These are phyloP conservation scores for Leccinum insigne DNA, from an alignment of 1,284 basidiomycete genomes.

Conservation along the genomic window DNA sequence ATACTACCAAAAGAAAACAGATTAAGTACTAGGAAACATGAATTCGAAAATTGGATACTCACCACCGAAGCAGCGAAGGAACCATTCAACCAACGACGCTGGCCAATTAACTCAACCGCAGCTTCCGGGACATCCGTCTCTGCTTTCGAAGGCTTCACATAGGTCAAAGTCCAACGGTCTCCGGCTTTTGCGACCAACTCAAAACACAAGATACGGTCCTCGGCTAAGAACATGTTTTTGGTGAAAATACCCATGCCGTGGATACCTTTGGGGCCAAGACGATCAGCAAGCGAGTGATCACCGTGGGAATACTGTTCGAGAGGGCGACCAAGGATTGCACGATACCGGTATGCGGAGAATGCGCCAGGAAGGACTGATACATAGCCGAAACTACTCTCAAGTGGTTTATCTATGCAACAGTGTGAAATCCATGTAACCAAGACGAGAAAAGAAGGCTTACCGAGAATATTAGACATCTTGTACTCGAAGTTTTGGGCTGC, in stretches of 20 bases:
- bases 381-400: slow-evolving; percentile 96
- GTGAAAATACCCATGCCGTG: slow-evolving; percentile 99
- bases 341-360: slow-evolving; percentile 93
- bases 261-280: slow-evolving; percentile 92
- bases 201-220: slow-evolving; percentile 96
- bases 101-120: slow-evolving; percentile 91
- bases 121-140: slow-evolving; percentile 95
- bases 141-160: slow-evolving; percentile 95
- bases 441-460: slow-evolving; percentile 38
- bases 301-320: slow-evolving; percentile 99
- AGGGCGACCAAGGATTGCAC: slow-evolving; percentile 90
- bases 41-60: slow-evolving; percentile 33
- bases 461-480: slow-evolving; percentile 96
- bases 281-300: slow-evolving; percentile 92
- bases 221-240: slow-evolving; percentile 95
- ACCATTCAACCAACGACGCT: slow-evolving; percentile 96
- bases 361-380: slow-evolving; percentile 96
- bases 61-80: slow-evolving; percentile 96
- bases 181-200: slow-evolving; percentile 92
- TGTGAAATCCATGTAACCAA: slow-evolving; percentile 8
- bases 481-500: slow-evolving; percentile 99
- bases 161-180: slow-evolving; percentile 88
- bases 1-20: slow-evolving; percentile 52
- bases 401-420: slow-evolving; percentile 70
- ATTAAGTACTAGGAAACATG: neutral